A percentile compares a stretch with the other conserved stretches of the same genome.
These are phyloP conservation scores for Talaromyces pinophilus DNA, from an alignment of 2,329 filamentous ascomycete genomes.

Conservation along the genomic window DNA sequence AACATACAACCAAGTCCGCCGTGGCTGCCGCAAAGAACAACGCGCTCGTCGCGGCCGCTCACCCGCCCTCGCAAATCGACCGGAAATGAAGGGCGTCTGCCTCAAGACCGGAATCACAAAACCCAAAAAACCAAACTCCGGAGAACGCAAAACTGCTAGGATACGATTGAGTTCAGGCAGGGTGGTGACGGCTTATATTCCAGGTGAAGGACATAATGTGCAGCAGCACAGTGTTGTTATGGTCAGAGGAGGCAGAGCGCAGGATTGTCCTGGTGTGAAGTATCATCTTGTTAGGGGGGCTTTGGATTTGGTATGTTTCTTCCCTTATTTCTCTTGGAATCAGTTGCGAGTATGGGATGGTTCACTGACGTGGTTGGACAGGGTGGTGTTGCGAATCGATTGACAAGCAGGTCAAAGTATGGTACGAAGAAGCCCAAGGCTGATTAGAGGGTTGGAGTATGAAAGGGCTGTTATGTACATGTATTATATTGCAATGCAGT, in stretches of 20 bases:
- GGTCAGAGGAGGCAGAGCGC: conserved; percentile 85
- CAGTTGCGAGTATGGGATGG: background rate
- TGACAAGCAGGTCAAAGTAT: conserved; percentile 89
- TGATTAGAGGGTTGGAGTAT: conserved; percentile 45
- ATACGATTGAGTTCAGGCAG: conserved; percentile 84
- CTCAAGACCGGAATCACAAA: conserved; percentile 90
- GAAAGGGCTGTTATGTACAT: conserved; percentile 3
- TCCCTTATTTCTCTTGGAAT: background rate
- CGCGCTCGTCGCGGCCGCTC: conserved; percentile 82
- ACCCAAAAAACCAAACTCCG: conserved; percentile 98
- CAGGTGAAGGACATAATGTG: conserved; percentile 95
- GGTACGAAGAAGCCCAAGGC: conserved; percentile 98
- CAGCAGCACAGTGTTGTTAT: conserved; percentile 98
- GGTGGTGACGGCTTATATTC: conserved; percentile 90
- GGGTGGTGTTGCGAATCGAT: conserved; percentile 86
- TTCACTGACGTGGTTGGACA: conserved; percentile 40
- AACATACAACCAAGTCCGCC: conserved; percentile 73
- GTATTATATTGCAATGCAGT: conserved; percentile 18
- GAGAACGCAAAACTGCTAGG: conserved; percentile 92
- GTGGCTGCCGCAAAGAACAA: conserved; percentile 76
- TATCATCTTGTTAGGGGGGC: conserved; percentile 92
- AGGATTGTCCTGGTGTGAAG: conserved; percentile 98
- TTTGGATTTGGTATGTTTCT: conserved; percentile 77
- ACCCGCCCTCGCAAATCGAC: conserved; percentile 74
- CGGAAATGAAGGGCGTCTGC: conserved; percentile 92